Evolutionary conservation across 768 basidiomycete species (phyloP), one percentile per base, ranked within the genome.

Genomic region (Trametes coccinea): DNA sequence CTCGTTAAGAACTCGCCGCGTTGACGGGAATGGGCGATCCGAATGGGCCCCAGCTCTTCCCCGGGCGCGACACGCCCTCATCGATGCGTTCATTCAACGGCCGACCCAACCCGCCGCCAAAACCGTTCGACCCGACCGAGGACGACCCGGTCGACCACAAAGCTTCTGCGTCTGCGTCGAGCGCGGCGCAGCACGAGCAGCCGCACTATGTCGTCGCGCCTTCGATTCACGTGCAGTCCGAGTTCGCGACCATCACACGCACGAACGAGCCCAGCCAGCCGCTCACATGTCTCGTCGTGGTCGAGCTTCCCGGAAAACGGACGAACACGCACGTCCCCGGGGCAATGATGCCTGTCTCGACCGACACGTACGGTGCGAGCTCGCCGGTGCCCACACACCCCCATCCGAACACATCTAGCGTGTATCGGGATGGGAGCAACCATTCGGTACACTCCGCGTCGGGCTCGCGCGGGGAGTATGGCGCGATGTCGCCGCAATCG

Each of bases 201-300:
- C 72, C 82, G 27, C 80, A 82, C 60, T 93, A 91, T 70, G 84
- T 98, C 65, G 89, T 97, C 70, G 87, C 94, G 0, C 97, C 97
- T 6, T 87, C 89, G 29, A 97, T 99, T 70, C 90, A 93, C 72
- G 92, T 98, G 70, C 87, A 94, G 46, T 87, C 96, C 5, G 97
- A 99, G 76, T 95, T 93, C 72, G 81, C 90, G 0, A 88, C 88
- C 17, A 81, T 98, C 37, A 83, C 90, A 10, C 84, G 93, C 56
- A 84, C 84, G 45, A 79, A 72, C 60, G 85, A 89, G 64, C 66
- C 81, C 37, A 92, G 84, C 66, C 93, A 96, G 73, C 90, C 92
- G 1, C 77, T 98, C 64, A 97, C 96, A 9, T 98, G 95, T 72
- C 90, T 98, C 70, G 88, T 99, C 63, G 81, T 95, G 61, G 88